Conservation (phyloP, 164 flowering plant species). For the Warburgia ugandensis region DNA sequence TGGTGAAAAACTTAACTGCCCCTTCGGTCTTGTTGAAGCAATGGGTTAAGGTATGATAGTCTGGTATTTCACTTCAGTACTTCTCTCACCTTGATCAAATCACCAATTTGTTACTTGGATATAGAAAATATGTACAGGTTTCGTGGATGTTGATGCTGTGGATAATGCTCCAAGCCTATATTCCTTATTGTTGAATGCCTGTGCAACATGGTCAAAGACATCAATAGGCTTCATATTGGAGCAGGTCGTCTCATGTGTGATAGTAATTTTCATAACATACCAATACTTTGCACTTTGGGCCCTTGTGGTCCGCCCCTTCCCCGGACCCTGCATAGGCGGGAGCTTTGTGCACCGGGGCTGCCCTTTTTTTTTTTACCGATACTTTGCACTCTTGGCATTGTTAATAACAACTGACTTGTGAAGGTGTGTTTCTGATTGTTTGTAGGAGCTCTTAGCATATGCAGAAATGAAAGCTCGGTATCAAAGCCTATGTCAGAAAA, state of each 20-base stretch:
- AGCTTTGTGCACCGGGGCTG: too few species aligned
- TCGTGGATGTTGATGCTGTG: constrained; percentile 19
- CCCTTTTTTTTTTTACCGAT: not conserved
- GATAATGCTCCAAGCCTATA: constrained; percentile 30
- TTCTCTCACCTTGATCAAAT: constrained; percentile 5
- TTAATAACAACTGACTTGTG: not conserved
- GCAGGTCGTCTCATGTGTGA: constrained; percentile 43
- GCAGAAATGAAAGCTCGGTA: constrained; percentile 33
- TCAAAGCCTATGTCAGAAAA: constrained; percentile 44
- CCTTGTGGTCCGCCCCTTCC: too few species aligned
- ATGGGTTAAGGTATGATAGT: constrained; percentile 84
- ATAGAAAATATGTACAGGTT: constrained; percentile 46
- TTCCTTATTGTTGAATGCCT: constrained; percentile 30
- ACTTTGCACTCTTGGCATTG: not conserved
- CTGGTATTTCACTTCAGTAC: too few species aligned
- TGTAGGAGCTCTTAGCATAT: constrained; percentile 73
- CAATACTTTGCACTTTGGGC: too few species aligned
- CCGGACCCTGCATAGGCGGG: too few species aligned
- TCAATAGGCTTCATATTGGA: constrained; percentile 47
- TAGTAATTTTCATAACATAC: not conserved
- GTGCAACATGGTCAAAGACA: constrained; percentile 25
- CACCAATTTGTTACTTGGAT: constrained; percentile 15
- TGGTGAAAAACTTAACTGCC: constrained; percentile 31
- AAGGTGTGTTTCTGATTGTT: constrained; percentile 7
- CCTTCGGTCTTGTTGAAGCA: constrained; percentile 58